Base-by-base conservation (phyloP, 2,329 filamentous ascomycete species). In the Podosphaera fusca region DNA sequence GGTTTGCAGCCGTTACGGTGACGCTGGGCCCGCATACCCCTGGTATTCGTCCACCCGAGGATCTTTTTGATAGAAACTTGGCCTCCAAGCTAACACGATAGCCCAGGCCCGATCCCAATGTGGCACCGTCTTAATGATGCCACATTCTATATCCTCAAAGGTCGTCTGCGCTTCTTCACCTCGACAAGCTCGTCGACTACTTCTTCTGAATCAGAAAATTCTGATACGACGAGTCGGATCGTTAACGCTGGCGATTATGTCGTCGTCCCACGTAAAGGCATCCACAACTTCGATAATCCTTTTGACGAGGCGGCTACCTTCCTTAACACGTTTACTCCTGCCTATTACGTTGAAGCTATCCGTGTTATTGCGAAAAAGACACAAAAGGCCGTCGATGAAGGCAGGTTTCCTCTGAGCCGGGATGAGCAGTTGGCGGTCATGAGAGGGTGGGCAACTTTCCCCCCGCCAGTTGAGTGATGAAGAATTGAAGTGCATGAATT, bases 41-140 rank as follows among this genome's bases (percentile, higher is more conserved):
- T 21, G 53, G 53, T 55, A 34, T 10, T 36, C 14, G 31, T 56
- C 5, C 40, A 47, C 47, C 40, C 47, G 30, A 31, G 21, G 55
- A 35, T 56, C n/a, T 8, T 38, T n/a, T 56, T 4, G n/a, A 34
- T 56, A 8, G 21, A 21, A 38, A 6, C 35, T 38, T 38, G 5
- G 10, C 38, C n/a, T 42, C 38, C n/a, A 8, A 14, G 38, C 38
- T 42, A 42, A 42, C 5, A 12, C 10, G 38, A 4, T 10, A 12
- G 38, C 3, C 7, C 0, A 74, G 74, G 1, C 73, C 75, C 1
- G 72, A 72, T 49, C 68, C 72, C 1, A 73, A 76, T 64, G 36
- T 78, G 72, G 72, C 74, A 78, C 62, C 72, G 77, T 61, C 77
- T 77, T 75, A 74, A 80, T 66, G 75, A 80, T 60, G 72, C 76